Evolutionary conservation across 768 basidiomycete species (phyloP).

Genomic region (Russula brevipes): DNA sequence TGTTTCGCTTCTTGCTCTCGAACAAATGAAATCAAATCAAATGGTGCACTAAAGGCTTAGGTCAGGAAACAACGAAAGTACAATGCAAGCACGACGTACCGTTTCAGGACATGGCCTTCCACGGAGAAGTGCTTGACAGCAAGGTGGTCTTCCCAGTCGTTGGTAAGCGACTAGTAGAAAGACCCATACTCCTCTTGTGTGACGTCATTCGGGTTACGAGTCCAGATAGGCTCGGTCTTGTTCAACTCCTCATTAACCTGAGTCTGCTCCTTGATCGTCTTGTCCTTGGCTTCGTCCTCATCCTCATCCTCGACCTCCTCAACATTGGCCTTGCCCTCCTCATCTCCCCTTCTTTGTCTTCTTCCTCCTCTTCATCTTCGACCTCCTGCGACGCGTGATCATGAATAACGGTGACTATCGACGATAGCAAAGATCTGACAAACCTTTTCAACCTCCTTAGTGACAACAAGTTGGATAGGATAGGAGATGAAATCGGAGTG

Average conservation of each 20-base stretch:
- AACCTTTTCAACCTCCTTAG: constrained; percentile 99
- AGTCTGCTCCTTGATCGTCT: constrained; percentile 83
- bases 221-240: constrained; percentile 99
- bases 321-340: constrained; percentile 71
- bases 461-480: constrained; percentile 96
- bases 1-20: constrained; percentile 99
- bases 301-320: constrained; percentile 64
- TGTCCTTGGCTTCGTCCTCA: constrained; percentile 74
- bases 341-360: constrained; percentile 67
- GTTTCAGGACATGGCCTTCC: constrained; percentile 98
- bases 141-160: constrained; percentile 99
- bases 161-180: constrained; percentile 99
- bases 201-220: constrained; percentile 94
- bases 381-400: constrained; percentile 56
- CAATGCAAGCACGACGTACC: constrained; percentile 43
- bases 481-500: constrained; percentile 99
- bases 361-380: constrained; percentile 49
- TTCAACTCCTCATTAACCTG: constrained; percentile 95
- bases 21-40: constrained; percentile 99
- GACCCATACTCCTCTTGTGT: constrained; percentile 86
- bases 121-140: constrained; percentile 99
- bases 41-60: constrained; percentile 66
- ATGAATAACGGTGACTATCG: constrained; percentile 1
- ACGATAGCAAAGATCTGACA: constrained; percentile 25
- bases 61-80: constrained; percentile 19